Conservation (phyloP, 805 yeast genomes). For the Dipodascopsis uninucleata region DNA sequence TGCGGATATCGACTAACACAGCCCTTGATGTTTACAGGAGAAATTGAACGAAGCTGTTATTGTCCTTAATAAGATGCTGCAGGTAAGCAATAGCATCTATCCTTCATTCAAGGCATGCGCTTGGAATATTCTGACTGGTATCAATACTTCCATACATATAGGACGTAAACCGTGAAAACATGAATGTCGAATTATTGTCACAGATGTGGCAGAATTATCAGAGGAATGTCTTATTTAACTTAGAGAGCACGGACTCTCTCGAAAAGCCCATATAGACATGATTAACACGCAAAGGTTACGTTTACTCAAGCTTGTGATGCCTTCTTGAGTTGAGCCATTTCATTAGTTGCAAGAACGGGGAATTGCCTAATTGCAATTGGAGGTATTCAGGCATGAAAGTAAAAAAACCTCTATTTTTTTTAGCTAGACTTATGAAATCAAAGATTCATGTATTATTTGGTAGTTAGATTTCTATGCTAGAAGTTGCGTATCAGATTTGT, state of each 20-base stretch:
- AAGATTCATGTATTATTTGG: no score
- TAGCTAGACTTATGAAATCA: no score
- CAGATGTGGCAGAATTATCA: constrained; percentile 78
- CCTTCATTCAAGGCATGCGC: neutral
- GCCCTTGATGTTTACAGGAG: constrained; percentile 49
- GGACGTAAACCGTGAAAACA: constrained; percentile 60
- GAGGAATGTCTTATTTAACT: constrained; percentile 64
- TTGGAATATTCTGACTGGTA: constrained; percentile 12
- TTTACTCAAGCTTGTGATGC: no score
- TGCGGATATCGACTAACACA: neutral
- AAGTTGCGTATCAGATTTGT: no score
- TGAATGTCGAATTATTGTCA: constrained; percentile 65
- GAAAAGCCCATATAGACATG: constrained; percentile 31
- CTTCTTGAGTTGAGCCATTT: no score
- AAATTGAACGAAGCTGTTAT: constrained; percentile 67
- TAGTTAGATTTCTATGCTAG: no score
- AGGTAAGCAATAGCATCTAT: constrained; percentile 34
- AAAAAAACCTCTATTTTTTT: no score
- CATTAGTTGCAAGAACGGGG: no score
- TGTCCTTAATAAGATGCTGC: constrained; percentile 58
- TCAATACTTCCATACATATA: constrained; percentile 6
- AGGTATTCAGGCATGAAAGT: no score
- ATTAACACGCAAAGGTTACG: neutral
- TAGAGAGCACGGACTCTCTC: constrained; percentile 58
- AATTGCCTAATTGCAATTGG: no score